A percentile compares a stretch with the other conserved stretches of the same genome.
Evolutionary conservation across 768 basidiomycete genomes (phyloP).

Genomic region (Termitomyces bulborhizus): DNA sequence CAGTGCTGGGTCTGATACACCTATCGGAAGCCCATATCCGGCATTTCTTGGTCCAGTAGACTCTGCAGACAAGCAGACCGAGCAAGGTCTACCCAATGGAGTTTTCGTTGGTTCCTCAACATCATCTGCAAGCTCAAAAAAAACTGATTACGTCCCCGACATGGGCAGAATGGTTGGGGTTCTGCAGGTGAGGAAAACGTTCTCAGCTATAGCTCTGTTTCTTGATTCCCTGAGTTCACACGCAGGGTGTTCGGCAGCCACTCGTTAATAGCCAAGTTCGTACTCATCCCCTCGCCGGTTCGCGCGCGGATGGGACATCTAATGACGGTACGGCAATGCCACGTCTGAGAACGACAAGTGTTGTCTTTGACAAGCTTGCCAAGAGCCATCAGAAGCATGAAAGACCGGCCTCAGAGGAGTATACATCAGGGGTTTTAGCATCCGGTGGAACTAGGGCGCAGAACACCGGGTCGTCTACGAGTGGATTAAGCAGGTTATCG

Average conservation of each 20-base stretch:
- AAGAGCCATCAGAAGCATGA: neutral
- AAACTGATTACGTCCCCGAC: neutral
- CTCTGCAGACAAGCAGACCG: neutral
- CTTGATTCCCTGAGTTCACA: neutral
- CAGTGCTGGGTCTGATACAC: neutral
- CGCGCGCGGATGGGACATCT: neutral
- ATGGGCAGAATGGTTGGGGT: neutral
- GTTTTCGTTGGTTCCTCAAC: neutral
- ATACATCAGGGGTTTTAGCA: neutral
- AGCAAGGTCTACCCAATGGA: neutral
- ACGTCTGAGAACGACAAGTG: constrained; percentile 1
- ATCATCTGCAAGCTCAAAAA: neutral
- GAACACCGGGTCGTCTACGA: neutral
- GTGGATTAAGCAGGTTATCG: neutral
- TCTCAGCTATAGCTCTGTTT: neutral
- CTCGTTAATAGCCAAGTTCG: constrained; percentile 10
- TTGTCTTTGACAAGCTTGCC: neutral
- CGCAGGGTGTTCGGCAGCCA: constrained; percentile 3
- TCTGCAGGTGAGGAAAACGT: constrained; percentile 1
- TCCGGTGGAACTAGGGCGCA: neutral
- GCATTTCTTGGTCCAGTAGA: neutral
- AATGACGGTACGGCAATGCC: neutral
- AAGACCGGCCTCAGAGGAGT: neutral
- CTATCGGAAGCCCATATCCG: neutral
- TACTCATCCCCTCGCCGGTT: constrained; percentile 14